Conservation (phyloP, 306 rosid species). For the Purshia tridentata region DNA sequence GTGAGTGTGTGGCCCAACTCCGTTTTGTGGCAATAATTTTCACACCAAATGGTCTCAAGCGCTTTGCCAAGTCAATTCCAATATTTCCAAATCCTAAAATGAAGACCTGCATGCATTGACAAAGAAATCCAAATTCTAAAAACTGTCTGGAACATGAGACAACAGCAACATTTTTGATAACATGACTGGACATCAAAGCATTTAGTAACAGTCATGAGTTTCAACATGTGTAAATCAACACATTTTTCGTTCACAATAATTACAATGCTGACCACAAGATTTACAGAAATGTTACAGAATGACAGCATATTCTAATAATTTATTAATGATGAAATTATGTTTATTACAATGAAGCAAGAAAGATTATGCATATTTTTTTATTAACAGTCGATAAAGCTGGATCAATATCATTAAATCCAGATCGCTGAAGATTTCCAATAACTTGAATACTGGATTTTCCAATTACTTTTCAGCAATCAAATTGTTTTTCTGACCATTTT, state of each 20-base stretch:
- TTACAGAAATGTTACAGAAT: no score
- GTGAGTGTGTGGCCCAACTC: slow-evolving; percentile 55
- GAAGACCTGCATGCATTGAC: slow-evolving; percentile 50
- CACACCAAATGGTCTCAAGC: slow-evolving; percentile 83
- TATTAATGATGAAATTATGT: no score
- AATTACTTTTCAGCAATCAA: background rate
- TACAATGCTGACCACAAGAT: no score
- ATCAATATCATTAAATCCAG: background rate
- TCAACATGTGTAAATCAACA: no score
- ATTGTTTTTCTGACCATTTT: no score
- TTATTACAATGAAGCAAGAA: background rate
- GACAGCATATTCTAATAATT: background rate
- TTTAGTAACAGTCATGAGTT: background rate
- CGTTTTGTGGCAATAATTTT: slow-evolving; percentile 85
- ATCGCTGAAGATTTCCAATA: no score
- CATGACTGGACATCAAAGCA: background rate
- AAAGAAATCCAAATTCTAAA: slow-evolving; percentile 5
- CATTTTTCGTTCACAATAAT: no score
- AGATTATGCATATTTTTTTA: no score
- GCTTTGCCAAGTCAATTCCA: slow-evolving; percentile 73
- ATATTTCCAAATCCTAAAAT: slow-evolving; percentile 89
- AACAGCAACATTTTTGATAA: background rate
- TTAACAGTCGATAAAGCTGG: background rate
- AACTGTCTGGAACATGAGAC: background rate
- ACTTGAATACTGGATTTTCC: background rate